Base-by-base conservation (phyloP, 2,329 filamentous ascomycete genomes). In the Curvularia sp. region DNA sequence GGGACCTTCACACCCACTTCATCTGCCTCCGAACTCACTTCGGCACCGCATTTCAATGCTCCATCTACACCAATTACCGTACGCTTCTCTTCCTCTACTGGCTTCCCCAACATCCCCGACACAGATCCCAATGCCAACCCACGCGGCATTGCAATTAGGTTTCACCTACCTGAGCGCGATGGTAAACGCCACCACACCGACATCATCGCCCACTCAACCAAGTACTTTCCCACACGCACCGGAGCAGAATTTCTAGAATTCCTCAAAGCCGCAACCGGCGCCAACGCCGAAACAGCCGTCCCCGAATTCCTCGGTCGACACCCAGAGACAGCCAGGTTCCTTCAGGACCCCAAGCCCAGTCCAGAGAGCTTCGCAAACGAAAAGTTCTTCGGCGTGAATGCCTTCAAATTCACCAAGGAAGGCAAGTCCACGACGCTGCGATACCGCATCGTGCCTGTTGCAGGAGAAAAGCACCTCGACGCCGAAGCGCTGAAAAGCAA, bases 231-330 rank as follows among this genome's bases (percentile, higher is more conserved):
- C 0, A 79, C 78, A 0, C 76, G 79, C 35, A 85, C 82, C 0
- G 84, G 84, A 13, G 83, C 79, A 13, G 82, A 81, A n/a, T 84
- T 85, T 47, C 77, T 85, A 1, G 77, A 77, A 8, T 77, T 86
- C 49, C 75, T 86, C 31, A 63, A 69, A n/a, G 79, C 82, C 0
- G 66, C 66, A 9, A 76, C 69, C 0, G 71, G 73, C 10, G 77
- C 77, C 5, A 59, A 70, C 48, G 69, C 67, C 0, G 68, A 61
- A 5, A 61, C 63, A 6, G 68, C 66, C 31, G 70, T 84, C 0
- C 77, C 75, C 5, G 68, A 75, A 5, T 85, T 81, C 55, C 67
- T 87, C 0, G 75, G 67, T 7, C 57, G 74, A 0, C 80, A 84
- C 61, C 83, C 84, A 0, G 73, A 78, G 18, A 82, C 85, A 0